Percentiles rank a stretch among this genome's conserved stretches.
phyloP scores from a whole-genome alignment of 768 basidiomycete species.

The Termitomyces sp. region DNA sequence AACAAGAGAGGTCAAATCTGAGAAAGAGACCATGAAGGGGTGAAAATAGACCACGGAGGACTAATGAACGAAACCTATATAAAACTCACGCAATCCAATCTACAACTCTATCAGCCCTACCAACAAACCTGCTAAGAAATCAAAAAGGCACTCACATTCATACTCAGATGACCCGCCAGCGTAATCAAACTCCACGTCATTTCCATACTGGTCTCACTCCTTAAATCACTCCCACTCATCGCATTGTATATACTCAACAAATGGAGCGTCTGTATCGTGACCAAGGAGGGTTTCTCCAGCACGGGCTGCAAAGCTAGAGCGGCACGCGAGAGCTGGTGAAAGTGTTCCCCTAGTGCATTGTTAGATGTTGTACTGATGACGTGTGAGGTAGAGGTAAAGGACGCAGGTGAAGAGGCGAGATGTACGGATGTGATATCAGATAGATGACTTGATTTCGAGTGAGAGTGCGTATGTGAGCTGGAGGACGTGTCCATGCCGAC shows the following conservation, averaged over 20 bases:
- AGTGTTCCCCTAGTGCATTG: constrained; percentile 51
- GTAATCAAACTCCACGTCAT: constrained; percentile 64
- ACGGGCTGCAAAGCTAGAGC: constrained; percentile 65
- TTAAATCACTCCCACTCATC: constrained; percentile 60
- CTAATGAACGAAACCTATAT: not conserved
- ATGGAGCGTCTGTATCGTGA: constrained; percentile 66
- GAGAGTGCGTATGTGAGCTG: not conserved
- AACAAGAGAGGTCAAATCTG: not conserved
- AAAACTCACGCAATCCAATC: constrained; percentile 67
- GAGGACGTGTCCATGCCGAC: no score
- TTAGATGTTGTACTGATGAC: not conserved
- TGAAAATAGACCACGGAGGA: no score
- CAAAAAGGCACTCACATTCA: constrained; percentile 42
- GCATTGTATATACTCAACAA: constrained; percentile 65
- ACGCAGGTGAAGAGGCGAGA: not conserved
- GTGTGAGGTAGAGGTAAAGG: not conserved
- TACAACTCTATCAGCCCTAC: constrained; percentile 15
- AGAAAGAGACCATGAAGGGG: not conserved
- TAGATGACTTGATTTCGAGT: not conserved
- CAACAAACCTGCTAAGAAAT: not conserved
- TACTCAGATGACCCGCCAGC: constrained; percentile 59
- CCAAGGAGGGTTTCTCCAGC: constrained; percentile 63
- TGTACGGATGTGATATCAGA: not conserved
- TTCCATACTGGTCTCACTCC: constrained; percentile 65
- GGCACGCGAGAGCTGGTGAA: constrained; percentile 57